Evolutionary conservation across 2,329 filamentous ascomycete genomes (phyloP).

Genomic region (Aspergillus viridinutans): DNA sequence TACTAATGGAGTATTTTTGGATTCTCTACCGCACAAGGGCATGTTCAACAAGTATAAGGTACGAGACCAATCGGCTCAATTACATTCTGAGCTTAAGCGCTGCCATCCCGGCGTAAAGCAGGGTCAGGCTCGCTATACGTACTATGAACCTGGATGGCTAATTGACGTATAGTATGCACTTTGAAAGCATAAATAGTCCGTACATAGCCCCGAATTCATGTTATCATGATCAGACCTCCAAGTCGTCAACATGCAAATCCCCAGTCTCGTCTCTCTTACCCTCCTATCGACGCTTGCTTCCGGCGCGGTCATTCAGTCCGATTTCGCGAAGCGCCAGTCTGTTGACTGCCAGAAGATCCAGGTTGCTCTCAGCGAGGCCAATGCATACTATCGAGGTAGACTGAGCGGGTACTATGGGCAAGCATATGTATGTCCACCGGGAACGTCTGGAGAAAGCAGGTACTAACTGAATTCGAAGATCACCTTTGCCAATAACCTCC

Average conservation of each 20-base stretch:
- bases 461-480: not conserved
- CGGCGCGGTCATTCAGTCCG: not conserved
- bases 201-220: not conserved
- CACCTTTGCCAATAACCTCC: not conserved
- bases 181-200: not conserved
- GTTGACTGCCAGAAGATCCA: not conserved
- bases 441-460: not conserved
- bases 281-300: not conserved
- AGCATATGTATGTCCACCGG: not conserved
- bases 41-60: not conserved
- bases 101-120: not conserved
- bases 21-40: not conserved
- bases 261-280: not conserved
- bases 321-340: not conserved
- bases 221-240: not conserved
- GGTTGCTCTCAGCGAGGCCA: not conserved
- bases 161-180: not conserved
- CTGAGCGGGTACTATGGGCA: not conserved
- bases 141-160: not conserved
- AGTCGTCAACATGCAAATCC: not conserved
- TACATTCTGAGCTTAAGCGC: not conserved
- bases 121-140: too few relatives aligned
- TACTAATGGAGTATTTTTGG: not conserved
- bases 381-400: not conserved
- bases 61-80: not conserved